These are phyloP conservation scores for Colletotrichum spinosum DNA, from an alignment of 2,329 filamentous ascomycete genomes.

Conservation along the genomic window DNA sequence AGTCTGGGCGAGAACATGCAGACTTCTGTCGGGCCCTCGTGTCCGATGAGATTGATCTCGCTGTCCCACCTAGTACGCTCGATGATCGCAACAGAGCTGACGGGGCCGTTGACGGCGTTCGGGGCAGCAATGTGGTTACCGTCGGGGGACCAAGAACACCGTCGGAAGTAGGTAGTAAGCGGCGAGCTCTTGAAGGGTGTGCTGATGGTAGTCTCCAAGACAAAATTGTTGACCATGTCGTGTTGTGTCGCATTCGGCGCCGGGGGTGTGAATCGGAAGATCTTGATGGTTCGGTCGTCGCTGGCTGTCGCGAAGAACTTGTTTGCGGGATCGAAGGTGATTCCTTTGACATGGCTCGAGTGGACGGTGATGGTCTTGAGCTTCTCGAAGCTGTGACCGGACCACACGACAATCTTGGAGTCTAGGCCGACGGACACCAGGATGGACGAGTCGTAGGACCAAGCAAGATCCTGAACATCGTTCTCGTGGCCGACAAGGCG, in stretches of 20 bases:
- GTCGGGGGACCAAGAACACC: conserved; percentile 98
- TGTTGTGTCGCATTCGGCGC: conserved; percentile 91
- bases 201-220: conserved; percentile 90
- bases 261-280: conserved; percentile 94
- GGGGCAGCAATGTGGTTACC: conserved; percentile 97
- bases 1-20: conserved; percentile 95
- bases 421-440: conserved; percentile 96
- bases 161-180: conserved; percentile 94
- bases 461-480: conserved; percentile 96
- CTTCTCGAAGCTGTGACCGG: conserved; percentile 97
- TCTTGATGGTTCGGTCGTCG: conserved; percentile 95
- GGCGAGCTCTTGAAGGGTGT: conserved; percentile 91
- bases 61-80: conserved; percentile 93
- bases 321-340: conserved; percentile 98
- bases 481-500: conserved; percentile 97
- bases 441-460: conserved; percentile 96
- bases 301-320: conserved; percentile 99
- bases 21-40: conserved; percentile 96
- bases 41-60: conserved; percentile 96
- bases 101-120: conserved; percentile 96
- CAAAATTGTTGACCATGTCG: conserved; percentile 97
- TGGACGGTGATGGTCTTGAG: conserved; percentile 93
- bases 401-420: conserved; percentile 99
- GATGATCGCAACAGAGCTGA: conserved; percentile 96
- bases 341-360: conserved; percentile 97